Conservation (phyloP, 352 stramenopile species). For the Phytophthora rubi region DNA sequence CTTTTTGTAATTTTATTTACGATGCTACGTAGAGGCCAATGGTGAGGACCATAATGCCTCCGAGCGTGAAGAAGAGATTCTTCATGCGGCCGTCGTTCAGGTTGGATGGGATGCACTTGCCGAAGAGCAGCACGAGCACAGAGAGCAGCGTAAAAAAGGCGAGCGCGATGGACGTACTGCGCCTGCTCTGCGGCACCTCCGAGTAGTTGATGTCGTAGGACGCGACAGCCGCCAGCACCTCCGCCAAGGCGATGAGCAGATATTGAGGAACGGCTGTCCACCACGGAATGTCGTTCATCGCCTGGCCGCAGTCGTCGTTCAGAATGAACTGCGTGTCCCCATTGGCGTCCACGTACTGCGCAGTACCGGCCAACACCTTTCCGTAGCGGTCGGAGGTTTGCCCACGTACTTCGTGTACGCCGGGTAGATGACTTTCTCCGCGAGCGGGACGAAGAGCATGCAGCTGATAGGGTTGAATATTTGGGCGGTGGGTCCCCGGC, state of each 20-base stretch:
- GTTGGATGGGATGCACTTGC: not conserved
- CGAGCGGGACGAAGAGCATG: not conserved
- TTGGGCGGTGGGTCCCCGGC: not conserved
- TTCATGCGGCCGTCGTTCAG: not conserved
- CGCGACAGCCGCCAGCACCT: slow-evolving; percentile 1
- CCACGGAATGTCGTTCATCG: slow-evolving; percentile 1
- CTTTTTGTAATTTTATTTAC: not conserved
- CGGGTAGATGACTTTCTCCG: not conserved
- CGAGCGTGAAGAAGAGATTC: not conserved
- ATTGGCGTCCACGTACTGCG: not conserved
- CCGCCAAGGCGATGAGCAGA: not conserved
- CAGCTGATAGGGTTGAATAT: not conserved
- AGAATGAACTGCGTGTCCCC: not conserved
- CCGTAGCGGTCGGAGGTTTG: not conserved
- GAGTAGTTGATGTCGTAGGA: slow-evolving; percentile 3
- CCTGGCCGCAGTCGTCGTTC: not conserved
- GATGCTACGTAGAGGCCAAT: not conserved
- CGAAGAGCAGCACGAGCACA: not conserved
- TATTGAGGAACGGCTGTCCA: not conserved
- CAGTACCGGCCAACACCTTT: not conserved
- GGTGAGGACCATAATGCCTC: not conserved
- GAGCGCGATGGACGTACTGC: not conserved
- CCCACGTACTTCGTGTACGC: not conserved
- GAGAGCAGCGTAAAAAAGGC: slow-evolving; percentile 1
- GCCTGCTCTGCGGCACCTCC: not conserved